Evolutionary conservation across 2,329 filamentous ascomycete species (phyloP), one percentile per base, ranked within the genome.

Genomic region (Fusarium mundagurra): DNA sequence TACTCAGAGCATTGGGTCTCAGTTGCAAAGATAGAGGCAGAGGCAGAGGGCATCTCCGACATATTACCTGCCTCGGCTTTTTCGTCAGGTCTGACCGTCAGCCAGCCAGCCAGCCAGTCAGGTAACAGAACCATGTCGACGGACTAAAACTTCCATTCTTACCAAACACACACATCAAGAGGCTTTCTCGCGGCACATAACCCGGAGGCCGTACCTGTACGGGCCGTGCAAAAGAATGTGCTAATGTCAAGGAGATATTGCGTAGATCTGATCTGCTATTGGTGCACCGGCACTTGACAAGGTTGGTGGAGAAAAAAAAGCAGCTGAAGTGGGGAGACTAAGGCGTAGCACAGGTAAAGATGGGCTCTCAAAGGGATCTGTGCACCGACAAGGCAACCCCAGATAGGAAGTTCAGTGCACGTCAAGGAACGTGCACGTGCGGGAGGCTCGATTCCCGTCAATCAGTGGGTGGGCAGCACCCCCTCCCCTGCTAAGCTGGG

Each of bases 361-460:
- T 48, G 45, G 62, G 53, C 44, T 47, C 34, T 45, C 47, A 67
- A 47, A 50, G 68, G 67, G 58, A 67, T 64, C 71, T 72, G 60
- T 72, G 67, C 71, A 50, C 41, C 41, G n/a, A n/a, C 41, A 45
- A 33, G 39, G n/a, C 55, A 55, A 58, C 44, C 66, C 71, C 33
- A 43, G 64, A 72, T 65, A 58, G 50, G 61, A 71, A 68, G 74
- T 66, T 72, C 29, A 61, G 76, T 55, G 55, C 66, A 64, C 58
- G 31, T 48, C 48, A 65, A 54, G 76, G 76, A 66, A 76, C 74
- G 74, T 77, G 76, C 76, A 60, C 51, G 24, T 61, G 61, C 69
- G 70, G 67, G 74, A 74, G 44, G 53, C 43, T 61, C 73, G 76
- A 77, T 77, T 76, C 67, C 76, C 76, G 72, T 67, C 68, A 55